Conservation (phyloP, 371 early-diverging fungal genomes). For the Funneliformis caledonium region DNA sequence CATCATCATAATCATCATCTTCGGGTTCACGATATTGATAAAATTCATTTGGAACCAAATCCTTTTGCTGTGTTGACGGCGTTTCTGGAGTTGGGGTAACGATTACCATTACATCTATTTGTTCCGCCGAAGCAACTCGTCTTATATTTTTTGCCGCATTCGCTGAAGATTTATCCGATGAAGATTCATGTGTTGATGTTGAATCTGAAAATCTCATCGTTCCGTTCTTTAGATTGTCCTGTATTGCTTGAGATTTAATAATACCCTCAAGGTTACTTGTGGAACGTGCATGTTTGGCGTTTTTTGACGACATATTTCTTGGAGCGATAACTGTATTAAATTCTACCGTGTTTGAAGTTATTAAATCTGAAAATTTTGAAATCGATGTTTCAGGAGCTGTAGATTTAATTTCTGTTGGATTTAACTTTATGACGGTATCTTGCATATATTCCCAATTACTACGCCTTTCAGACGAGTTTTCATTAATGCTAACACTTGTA, state of each 20-base stretch:
- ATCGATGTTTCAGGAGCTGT: slow-evolving; percentile 14
- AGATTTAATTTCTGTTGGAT: slow-evolving; percentile 17
- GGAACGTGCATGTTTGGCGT: neutral
- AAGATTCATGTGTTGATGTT: neutral
- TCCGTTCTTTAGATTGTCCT: neutral
- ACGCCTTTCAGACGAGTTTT: slow-evolving; percentile 29
- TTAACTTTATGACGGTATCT: slow-evolving; percentile 19
- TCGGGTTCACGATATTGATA: slow-evolving; percentile 47
- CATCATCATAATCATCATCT: slow-evolving; percentile 49
- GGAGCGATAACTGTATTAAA: neutral
- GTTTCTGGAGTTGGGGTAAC: neutral
- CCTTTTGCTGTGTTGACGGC: slow-evolving; percentile 23
- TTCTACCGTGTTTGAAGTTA: neutral
- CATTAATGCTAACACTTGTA: slow-evolving; percentile 35
- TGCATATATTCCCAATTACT: slow-evolving; percentile 10
- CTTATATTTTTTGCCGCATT: neutral
- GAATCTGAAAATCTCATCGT: too few species aligned
- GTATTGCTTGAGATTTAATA: neutral
- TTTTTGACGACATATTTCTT: neutral
- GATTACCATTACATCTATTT: slow-evolving; percentile 5
- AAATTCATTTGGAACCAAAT: slow-evolving; percentile 40
- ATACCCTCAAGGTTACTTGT: neutral
- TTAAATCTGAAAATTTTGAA: too few species aligned
- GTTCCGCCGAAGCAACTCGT: neutral
- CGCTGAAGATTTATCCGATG: neutral